These are phyloP conservation scores for Clonostachys rosea DNA, from an alignment of 2,329 filamentous ascomycete species.

Conservation along the genomic window DNA sequence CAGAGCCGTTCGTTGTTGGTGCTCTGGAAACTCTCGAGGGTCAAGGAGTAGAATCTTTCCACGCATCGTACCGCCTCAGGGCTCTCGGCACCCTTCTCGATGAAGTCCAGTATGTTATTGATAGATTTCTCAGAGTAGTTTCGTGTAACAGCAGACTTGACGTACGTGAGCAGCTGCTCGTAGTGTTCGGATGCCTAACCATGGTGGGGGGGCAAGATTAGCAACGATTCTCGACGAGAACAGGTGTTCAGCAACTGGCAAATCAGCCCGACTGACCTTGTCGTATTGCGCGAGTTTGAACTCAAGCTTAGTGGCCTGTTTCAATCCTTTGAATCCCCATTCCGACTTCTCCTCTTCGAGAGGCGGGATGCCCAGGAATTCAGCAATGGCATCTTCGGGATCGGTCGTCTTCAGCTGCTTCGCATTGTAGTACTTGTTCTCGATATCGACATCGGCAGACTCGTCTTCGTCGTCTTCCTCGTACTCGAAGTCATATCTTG, in stretches of 20 bases:
- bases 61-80: slow-evolving; percentile 71
- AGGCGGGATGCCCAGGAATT: slow-evolving; percentile 84
- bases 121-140: slow-evolving; percentile 99
- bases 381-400: slow-evolving; percentile 81
- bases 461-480: slow-evolving; percentile 90
- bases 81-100: slow-evolving; percentile 81
- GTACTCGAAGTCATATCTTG: slow-evolving; percentile 91
- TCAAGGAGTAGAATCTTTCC: slow-evolving; percentile 93
- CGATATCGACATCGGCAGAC: slow-evolving; percentile 85
- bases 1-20: slow-evolving; percentile 97
- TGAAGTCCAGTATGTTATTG: slow-evolving; percentile 98
- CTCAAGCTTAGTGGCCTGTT: slow-evolving; percentile 96
- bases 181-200: slow-evolving; percentile 84
- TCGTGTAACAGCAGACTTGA: slow-evolving; percentile 92
- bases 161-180: slow-evolving; percentile 90
- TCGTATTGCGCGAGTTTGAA: slow-evolving; percentile 89
- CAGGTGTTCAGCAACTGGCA: neutral
- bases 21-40: slow-evolving; percentile 89
- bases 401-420: slow-evolving; percentile 91
- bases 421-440: slow-evolving; percentile 99
- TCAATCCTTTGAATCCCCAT: slow-evolving; percentile 97
- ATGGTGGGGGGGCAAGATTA: slow-evolving; percentile 12
- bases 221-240: neutral
- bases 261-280: slow-evolving; percentile 47
- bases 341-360: slow-evolving; percentile 91